Evolutionary conservation across 2,329 filamentous ascomycete species (phyloP), one percentile per base, ranked within the genome.

Genomic region (Apiospora pterosperma): DNA sequence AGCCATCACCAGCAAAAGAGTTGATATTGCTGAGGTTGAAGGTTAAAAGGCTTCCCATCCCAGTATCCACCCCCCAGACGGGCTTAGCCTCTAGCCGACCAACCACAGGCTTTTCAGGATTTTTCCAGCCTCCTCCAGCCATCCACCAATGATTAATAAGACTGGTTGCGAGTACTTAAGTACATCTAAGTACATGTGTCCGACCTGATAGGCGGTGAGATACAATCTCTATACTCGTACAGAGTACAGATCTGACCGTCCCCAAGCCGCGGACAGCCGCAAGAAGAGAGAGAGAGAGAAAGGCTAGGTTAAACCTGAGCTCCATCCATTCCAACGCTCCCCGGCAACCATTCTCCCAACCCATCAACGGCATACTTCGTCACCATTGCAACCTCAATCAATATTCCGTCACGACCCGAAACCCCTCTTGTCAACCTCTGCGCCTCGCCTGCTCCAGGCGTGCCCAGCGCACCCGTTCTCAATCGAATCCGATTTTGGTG

Each of bases 341-440:
- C 48, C 48, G 48, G 48, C 48, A 55, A 55, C 48, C 48, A n/a
- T 48, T 55, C 28, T 55, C 48, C 28, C 48, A 55, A 55, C 48
- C 16, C 28, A 34, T 31, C 28, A 12, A 16, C 28, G 48, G 48
- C 25, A 55, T 19, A n/a, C 48, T 34, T 55, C 48, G 48, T 55
- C 48, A 55, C 48, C 48, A 31, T 16, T 16, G 16, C 48, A 55
- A n/a, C 28, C 21, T 55, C 48, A 55, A 55, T 55, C 25, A 34
- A 28, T n/a, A n/a, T n/a, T 55, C 34, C 25, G 19, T 34, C 48
- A 11, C 48, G 28, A 11, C n/a, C 48, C 16, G n/a, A n/a, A 5
- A n/a, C 28, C 28, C n/a, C 10, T 55, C 48, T 55, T 55, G 28
- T 55, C 28, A 34, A 34, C n/a, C n/a, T 11, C 28, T 21, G 28